Evolutionary conservation across 306 rosid species (phyloP).

Genomic region (Prunus davidiana): DNA sequence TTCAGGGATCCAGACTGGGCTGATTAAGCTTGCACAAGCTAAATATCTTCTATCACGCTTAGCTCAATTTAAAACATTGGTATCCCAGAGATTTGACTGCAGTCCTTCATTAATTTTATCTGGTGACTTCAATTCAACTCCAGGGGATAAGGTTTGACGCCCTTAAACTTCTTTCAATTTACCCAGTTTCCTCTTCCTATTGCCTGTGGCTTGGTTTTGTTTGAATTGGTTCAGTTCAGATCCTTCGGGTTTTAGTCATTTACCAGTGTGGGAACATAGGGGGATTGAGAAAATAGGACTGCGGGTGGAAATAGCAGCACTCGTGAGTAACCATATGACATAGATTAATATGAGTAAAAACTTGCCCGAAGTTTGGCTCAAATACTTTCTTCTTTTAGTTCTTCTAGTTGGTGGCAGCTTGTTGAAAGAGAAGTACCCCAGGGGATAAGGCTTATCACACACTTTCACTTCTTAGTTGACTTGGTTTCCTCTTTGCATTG

Average conservation of each 20-base stretch:
- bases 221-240: neutral
- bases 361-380: no score
- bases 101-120: conserved; percentile 67
- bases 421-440: no score
- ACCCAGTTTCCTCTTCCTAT: conserved; percentile 11
- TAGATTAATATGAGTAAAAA: no score
- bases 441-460: no score
- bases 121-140: conserved; percentile 92
- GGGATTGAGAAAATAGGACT: no score
- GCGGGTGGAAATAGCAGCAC: no score
- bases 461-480: neutral
- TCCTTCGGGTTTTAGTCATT: neutral
- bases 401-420: no score
- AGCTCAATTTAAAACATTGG: conserved; percentile 51
- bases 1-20: conserved; percentile 87
- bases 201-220: neutral
- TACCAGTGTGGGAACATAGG: no score
- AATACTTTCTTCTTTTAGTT: no score
- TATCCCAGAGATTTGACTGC: conserved; percentile 62
- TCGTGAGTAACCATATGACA: no score
- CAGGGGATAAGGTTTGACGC: conserved; percentile 73
- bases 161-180: conserved; percentile 12
- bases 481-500: neutral
- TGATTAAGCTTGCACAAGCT: conserved; percentile 91
- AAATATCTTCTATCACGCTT: conserved; percentile 77